Evolutionary conservation across 208 protist species (phyloP).

Genomic region (Trypanosoma conorhini): DNA sequence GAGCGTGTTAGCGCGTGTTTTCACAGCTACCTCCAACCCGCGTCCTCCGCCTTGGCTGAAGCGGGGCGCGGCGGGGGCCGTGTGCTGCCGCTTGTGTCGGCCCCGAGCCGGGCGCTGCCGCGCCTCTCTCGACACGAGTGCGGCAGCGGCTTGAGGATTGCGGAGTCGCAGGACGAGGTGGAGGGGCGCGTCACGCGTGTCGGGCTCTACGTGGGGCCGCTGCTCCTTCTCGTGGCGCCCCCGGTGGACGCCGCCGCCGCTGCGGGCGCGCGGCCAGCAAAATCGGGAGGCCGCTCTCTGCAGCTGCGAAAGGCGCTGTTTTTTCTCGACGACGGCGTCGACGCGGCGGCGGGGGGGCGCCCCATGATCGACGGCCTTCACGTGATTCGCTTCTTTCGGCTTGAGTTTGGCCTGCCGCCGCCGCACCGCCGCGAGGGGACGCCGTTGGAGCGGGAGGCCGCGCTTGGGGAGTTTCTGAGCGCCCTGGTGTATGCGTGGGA

Average conservation of each 20-base stretch:
- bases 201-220: background rate
- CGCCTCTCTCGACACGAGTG: background rate
- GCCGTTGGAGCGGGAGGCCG: conserved; percentile 8
- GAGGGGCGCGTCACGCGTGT: background rate
- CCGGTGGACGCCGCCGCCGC: background rate
- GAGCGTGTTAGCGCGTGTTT: background rate
- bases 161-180: background rate
- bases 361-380: conserved; percentile 24
- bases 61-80: background rate
- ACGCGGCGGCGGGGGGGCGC: background rate
- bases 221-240: background rate
- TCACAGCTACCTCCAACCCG: conserved; percentile 5
- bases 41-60: background rate
- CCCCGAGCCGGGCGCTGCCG: background rate
- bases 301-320: conserved; percentile 17
- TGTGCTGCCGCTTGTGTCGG: background rate
- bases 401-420: background rate
- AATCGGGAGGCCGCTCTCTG: background rate
- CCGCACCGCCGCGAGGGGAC: conserved; percentile 21
- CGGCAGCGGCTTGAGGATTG: background rate
- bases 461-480: conserved; percentile 20
- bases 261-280: background rate
- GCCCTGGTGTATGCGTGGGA: conserved; percentile 16
- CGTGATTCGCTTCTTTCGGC: conserved; percentile 14
- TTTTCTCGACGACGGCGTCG: conserved; percentile 17